A percentile compares a stretch with the other conserved stretches of the same genome.
These are phyloP conservation scores for Viridothelium virens DNA, from an alignment of 495 filamentous ascomycete genomes.

Conservation along the genomic window DNA sequence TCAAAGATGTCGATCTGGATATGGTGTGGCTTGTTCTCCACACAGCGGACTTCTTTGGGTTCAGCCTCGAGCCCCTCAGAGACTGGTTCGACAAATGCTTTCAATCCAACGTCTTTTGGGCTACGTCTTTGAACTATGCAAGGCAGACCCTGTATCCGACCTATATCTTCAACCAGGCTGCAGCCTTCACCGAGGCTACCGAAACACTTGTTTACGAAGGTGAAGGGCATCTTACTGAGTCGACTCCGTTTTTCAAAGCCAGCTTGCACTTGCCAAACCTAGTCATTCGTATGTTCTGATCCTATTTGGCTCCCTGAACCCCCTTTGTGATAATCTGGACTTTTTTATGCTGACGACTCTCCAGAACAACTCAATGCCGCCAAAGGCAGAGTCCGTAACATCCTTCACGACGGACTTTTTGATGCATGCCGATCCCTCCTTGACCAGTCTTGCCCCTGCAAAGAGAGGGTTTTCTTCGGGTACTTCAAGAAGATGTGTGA, in stretches of 20 bases:
- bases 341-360: not conserved
- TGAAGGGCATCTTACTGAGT: conserved; percentile 15
- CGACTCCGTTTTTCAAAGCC: conserved; percentile 7
- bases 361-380: conserved; percentile 32
- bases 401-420: conserved; percentile 24
- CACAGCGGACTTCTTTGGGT: conserved; percentile 17
- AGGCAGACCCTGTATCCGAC: conserved; percentile 14
- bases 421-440: conserved; percentile 12
- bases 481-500: conserved; percentile 13
- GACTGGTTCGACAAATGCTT: conserved; percentile 19
- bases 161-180: conserved; percentile 18
- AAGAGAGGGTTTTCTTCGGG: conserved; percentile 12
- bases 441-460: conserved; percentile 9
- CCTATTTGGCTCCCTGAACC: not conserved
- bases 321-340: not conserved
- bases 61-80: conserved; percentile 4
- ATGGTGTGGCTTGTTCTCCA: conserved; percentile 17
- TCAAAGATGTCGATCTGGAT: conserved; percentile 8
- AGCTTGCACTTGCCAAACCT: conserved; percentile 4
- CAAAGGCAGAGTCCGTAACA: conserved; percentile 27
- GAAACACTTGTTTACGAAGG: conserved; percentile 19
- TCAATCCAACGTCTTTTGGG: not conserved
- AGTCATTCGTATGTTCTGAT: conserved; percentile 15
- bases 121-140: not conserved
- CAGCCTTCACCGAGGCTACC: conserved; percentile 13